These are phyloP conservation scores for Neurospora crassa DNA, from an alignment of 2,329 filamentous ascomycete genomes.

Conservation along the genomic window DNA sequence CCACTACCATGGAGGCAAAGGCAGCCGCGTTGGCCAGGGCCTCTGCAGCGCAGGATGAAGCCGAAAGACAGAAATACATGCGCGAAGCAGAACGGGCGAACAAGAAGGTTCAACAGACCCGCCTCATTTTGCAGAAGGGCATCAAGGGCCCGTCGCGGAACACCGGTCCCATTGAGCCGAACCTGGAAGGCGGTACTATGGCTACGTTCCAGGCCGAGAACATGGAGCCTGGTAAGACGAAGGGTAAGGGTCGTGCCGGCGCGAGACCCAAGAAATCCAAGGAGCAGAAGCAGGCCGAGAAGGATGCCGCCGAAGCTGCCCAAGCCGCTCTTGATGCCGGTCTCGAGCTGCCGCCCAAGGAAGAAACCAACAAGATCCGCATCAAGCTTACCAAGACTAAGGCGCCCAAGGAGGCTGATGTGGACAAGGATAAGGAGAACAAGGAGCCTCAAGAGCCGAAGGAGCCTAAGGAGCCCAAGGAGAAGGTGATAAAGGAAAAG, in stretches of 20 bases:
- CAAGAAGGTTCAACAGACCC: slow-evolving; percentile 87
- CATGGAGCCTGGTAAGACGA: slow-evolving; percentile 39
- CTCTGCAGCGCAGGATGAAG: slow-evolving; percentile 68
- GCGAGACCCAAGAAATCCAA: slow-evolving; percentile 84
- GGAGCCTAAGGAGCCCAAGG: slow-evolving; percentile 33
- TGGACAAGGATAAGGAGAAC: slow-evolving; percentile 37
- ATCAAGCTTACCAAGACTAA: slow-evolving; percentile 53
- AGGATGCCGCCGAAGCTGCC: slow-evolving; percentile 74
- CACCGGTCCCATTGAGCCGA: slow-evolving; percentile 63
- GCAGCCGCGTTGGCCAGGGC: slow-evolving; percentile 73
- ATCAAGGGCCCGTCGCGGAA: slow-evolving; percentile 66
- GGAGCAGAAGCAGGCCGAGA: slow-evolving; percentile 72
- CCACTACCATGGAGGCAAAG: slow-evolving; percentile 84
- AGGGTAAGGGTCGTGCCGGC: slow-evolving; percentile 46
- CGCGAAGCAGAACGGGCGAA: slow-evolving; percentile 82
- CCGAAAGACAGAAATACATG: slow-evolving; percentile 70
- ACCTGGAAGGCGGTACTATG: slow-evolving; percentile 77
- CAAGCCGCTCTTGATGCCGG: slow-evolving; percentile 76
- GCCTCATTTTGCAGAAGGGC: slow-evolving; percentile 76
- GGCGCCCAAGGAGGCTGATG: slow-evolving; percentile 27
- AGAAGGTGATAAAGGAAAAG: slow-evolving; percentile 34
- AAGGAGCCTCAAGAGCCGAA: slow-evolving; percentile 39
- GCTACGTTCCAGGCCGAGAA: slow-evolving; percentile 70
- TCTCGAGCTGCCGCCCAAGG: slow-evolving; percentile 54
- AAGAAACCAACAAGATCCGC: slow-evolving; percentile 50